These are phyloP conservation scores for Penicillium sclerotigenum DNA, from an alignment of 2,329 filamentous ascomycete species.

Conservation along the genomic window DNA sequence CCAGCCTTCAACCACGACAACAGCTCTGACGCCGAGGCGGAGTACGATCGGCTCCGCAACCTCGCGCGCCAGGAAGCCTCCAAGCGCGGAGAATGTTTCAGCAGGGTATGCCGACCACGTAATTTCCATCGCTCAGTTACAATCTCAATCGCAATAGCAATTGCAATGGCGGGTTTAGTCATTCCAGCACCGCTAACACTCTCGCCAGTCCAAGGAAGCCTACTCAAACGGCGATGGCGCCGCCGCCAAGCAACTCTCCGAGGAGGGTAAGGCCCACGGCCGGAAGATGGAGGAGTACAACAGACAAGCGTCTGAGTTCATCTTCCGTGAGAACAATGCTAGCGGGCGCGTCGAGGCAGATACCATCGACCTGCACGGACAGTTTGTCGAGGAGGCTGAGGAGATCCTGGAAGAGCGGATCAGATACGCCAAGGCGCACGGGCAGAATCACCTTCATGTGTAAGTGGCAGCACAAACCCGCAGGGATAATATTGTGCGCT, in stretches of 20 bases:
- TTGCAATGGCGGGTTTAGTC: too few species aligned
- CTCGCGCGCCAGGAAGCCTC: constrained; percentile 76
- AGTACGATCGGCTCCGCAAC: constrained; percentile 88
- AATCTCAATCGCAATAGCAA: background rate
- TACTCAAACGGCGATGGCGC: constrained; percentile 81
- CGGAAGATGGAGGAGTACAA: constrained; percentile 85
- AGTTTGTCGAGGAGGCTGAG: constrained; percentile 93
- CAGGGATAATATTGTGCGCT: background rate
- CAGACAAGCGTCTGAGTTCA: constrained; percentile 84
- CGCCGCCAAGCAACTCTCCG: constrained; percentile 75
- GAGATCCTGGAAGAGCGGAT: constrained; percentile 85
- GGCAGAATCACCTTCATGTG: constrained; percentile 83
- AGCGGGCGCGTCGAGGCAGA: constrained; percentile 69
- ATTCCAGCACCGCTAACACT: constrained; percentile 36
- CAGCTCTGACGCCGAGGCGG: constrained; percentile 67
- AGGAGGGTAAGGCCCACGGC: constrained; percentile 81
- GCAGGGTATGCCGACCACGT: constrained; percentile 51
- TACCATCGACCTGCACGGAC: constrained; percentile 90
- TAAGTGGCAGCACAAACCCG: constrained; percentile 34
- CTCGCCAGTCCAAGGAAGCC: constrained; percentile 58
- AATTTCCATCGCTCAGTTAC: background rate
- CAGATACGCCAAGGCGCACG: constrained; percentile 67
- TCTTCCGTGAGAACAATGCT: constrained; percentile 93
- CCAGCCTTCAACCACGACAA: constrained; percentile 73
- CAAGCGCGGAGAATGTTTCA: constrained; percentile 75